phyloP scores from a whole-genome alignment of 768 basidiomycete species.

The Lentinula edodes region DNA sequence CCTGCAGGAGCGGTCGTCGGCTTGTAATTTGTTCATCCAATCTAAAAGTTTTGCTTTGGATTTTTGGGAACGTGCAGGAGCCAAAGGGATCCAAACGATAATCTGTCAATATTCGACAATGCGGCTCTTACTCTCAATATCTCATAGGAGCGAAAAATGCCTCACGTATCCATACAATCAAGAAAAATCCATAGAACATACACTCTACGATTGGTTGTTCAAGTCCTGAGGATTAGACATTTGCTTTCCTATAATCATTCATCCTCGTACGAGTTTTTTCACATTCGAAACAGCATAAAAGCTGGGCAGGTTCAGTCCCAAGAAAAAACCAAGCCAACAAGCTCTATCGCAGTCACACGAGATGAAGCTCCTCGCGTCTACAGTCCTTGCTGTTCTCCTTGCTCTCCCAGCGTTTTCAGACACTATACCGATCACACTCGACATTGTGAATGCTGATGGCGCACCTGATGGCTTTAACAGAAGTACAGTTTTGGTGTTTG shows the following conservation, averaged over 20 bases:
- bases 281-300: constrained; percentile 16
- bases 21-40: not conserved
- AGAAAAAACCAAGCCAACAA: not conserved
- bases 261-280: not conserved
- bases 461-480: constrained; percentile 37
- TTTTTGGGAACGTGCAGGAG: not conserved
- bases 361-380: not conserved
- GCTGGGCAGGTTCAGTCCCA: not conserved
- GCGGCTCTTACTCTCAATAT: not conserved
- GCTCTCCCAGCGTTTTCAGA: not conserved
- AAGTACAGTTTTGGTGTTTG: constrained; percentile 13
- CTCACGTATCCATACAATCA: not conserved
- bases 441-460: constrained; percentile 32
- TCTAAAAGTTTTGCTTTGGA: not conserved
- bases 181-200: not conserved
- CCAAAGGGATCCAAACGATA: not conserved
- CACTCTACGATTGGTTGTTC: not conserved
- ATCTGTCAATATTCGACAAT: not conserved
- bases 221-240: not conserved
- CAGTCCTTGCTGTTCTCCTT: not conserved
- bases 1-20: not conserved
- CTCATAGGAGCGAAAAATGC: not conserved
- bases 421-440: constrained; percentile 25
- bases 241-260: not conserved
- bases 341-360: not conserved